Percentiles rank a stretch among this genome's conserved stretches.
phyloP scores from a whole-genome alignment of 2,329 filamentous ascomycete species.

The Botrytis galanthina region DNA sequence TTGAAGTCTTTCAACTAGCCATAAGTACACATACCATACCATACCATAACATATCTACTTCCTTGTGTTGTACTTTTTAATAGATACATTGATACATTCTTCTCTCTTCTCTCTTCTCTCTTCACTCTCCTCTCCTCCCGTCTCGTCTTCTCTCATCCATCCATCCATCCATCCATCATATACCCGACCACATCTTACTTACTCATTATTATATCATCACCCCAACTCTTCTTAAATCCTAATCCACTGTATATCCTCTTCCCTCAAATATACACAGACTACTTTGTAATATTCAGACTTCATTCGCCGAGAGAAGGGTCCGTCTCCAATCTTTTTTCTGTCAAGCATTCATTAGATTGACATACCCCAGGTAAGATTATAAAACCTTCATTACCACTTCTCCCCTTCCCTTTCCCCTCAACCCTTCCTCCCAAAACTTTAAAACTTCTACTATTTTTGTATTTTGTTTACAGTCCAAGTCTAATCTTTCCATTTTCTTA shows the following conservation, averaged over 20 bases:
- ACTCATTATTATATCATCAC: neutral
- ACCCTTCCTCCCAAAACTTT: neutral
- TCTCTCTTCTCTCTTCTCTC: neutral
- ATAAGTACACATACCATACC: neutral
- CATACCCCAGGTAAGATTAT: slow-evolving; percentile 13
- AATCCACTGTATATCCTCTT: neutral
- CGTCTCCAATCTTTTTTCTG: neutral
- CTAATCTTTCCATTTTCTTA: neutral
- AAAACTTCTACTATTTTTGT: neutral
- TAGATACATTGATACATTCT: neutral
- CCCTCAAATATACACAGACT: neutral
- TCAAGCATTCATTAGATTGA: slow-evolving; percentile 1
- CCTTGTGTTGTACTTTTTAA: neutral
- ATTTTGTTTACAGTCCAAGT: neutral
- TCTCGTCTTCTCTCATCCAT: neutral
- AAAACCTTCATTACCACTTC: neutral
- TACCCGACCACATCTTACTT: neutral
- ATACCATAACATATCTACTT: neutral
- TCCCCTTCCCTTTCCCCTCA: neutral
- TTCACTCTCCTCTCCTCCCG: neutral
- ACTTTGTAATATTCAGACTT: neutral
- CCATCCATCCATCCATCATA: neutral
- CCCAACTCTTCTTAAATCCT: neutral
- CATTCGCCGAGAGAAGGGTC: slow-evolving; percentile 4
- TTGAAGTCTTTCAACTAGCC: neutral